Percentiles rank a stretch among this genome's conserved stretches.
Conservation (phyloP, 192 early-diverging fungal genomes). For the Cetraspora pellucida region DNA sequence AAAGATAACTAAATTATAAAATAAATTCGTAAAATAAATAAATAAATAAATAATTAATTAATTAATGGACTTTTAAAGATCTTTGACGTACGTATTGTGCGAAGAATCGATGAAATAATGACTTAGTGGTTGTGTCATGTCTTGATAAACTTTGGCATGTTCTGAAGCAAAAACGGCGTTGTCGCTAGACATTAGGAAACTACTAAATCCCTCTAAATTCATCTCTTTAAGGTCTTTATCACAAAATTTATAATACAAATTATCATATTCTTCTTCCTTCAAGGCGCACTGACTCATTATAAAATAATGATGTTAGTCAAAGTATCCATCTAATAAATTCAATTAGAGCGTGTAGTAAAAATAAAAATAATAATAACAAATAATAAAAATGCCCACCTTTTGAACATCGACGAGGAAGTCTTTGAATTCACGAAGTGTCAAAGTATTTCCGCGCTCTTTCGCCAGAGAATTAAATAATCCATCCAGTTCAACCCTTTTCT, state of each 20-base stretch:
- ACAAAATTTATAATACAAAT: slow-evolving; percentile 60
- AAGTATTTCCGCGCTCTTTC: slow-evolving; percentile 32
- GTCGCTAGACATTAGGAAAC: slow-evolving; percentile 65
- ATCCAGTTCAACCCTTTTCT: slow-evolving; percentile 64
- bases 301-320: slow-evolving; percentile 4
- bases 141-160: slow-evolving; percentile 58
- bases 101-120: slow-evolving; percentile 86
- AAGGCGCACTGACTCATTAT: slow-evolving; percentile 37
- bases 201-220: slow-evolving; percentile 66
- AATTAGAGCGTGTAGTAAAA: too few species aligned
- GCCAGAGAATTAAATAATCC: slow-evolving; percentile 54
- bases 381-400: slow-evolving; percentile 54
- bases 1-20: slow-evolving; percentile 61
- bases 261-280: slow-evolving; percentile 51
- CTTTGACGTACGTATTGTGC: slow-evolving; percentile 75
- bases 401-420: slow-evolving; percentile 58
- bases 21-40: not conserved
- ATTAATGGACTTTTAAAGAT: not conserved
- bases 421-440: slow-evolving; percentile 58
- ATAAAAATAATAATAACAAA: too few species aligned
- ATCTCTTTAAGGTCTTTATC: slow-evolving; percentile 50
- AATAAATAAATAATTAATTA: not conserved
- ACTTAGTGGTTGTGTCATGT: slow-evolving; percentile 70
- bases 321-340: too few species aligned
- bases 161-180: slow-evolving; percentile 59